Evolutionary conservation across 148 eudicot genomes (phyloP), one percentile per base, ranked within the genome.

Genomic region (Rhododendron vialii): DNA sequence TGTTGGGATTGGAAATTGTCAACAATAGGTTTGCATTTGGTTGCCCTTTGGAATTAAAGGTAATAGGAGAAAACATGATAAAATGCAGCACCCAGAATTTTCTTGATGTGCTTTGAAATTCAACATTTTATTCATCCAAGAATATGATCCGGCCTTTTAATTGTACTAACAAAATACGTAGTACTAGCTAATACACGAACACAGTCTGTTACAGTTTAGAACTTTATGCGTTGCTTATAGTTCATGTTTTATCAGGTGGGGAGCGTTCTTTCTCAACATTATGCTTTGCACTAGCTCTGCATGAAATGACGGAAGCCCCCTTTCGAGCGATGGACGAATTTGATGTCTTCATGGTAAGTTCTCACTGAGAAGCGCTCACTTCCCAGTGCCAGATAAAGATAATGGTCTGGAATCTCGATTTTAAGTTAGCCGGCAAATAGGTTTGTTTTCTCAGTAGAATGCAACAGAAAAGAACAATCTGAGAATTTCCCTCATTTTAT

Each of bases 241-340:
- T 65, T 80, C 79, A 79, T 86, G 80, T 51, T 71, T 83, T 33
- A 86, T 76, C 89, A 96, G 99, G 99, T 53, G 99, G 99, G 50
- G 99, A 96, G 86, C 96, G 99, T 18, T 96, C 98, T 48, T 95
- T 93, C 90, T 95, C 98, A 55, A 96, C 99, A 47, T 93, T 96
- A 86, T 96, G 99, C 91, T 97, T 97, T 91, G 94, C 99, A 51
- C 91, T 97, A 82, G 96, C 99, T 69, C 96, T 97, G 81, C 99
- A 97, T 89, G 96, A 94, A 88, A 97, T 97, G 99, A 95, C 97
- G 43, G 99, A 97, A 92, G 94, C 99, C 82, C 96, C 99, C 61
- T 97, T 97, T 81, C 98, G 99, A 85, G 99, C 98, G 51, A 97
- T 97, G 99, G 98, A 97, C 87, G 98, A 97, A 86, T 97, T 95